Evolutionary conservation across 495 filamentous ascomycete genomes (phyloP), one percentile per base, ranked within the genome.

Genomic region (Aspergillus olivimuriae): DNA sequence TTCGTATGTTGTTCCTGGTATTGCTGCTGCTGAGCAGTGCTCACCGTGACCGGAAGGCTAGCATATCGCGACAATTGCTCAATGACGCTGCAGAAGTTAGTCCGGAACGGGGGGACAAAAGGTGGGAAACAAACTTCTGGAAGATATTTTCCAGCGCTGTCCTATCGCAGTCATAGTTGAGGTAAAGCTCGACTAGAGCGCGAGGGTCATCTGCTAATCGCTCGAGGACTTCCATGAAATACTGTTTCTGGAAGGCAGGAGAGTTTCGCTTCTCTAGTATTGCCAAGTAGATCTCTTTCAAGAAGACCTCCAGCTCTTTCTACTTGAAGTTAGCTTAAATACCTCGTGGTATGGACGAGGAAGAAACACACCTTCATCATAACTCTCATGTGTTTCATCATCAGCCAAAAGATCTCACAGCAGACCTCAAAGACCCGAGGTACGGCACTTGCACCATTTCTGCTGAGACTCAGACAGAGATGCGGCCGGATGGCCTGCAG

Each of bases 81-180:
- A 20, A 97, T 89, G 30, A 94, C 75, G 41, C 81, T 85, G 39
- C 9, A 23, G 15, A 41, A 40, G n/a, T n/a, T n/a, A n/a, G n/a
- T n/a, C n/a, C n/a, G n/a, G n/a, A n/a, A n/a, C n/a, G n/a, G n/a
- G n/a, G n/a, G n/a, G n/a, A n/a, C n/a, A n/a, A n/a, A n/a, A n/a
- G 26, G 10, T 26, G 4, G 37, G 33, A 34, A 23, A 48, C 60
- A 48, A 54, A 73, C 71, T 74, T 72, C 61, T 99, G 91, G 63
- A 94, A 96, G 56, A 97, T 95, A 54, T 99, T 97, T 62, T 99
- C 94, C 50, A 96, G 73, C 2, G 85, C 84, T 17, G 87, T 86
- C 23, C 89, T 74, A 55, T 97, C 94, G 63, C 94, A 99, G 56
- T 99, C 94, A 52, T 99, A 99, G 60, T 99, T 99, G 42, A 99